Conservation (phyloP, 2,329 filamentous ascomycete species). For the Venturia effusa region DNA sequence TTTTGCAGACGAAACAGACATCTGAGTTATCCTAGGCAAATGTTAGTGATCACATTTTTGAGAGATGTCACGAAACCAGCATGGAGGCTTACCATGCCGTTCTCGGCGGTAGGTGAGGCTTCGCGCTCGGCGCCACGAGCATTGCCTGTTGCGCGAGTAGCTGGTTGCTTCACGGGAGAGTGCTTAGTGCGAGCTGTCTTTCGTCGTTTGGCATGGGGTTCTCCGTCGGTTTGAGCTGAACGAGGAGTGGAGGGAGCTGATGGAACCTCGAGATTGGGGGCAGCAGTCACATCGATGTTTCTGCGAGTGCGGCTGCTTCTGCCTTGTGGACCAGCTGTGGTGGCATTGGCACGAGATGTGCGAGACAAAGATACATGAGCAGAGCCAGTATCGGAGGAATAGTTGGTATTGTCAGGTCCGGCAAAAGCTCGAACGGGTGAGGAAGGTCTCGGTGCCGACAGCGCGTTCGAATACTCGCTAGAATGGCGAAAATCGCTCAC, state of each 20-base stretch:
- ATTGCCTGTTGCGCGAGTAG: background rate
- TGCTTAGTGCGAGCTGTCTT: slow-evolving; percentile 9
- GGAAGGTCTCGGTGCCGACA: background rate
- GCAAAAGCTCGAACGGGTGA: background rate
- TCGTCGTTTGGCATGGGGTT: slow-evolving; percentile 3
- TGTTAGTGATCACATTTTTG: slow-evolving; percentile 42
- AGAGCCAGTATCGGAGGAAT: slow-evolving; percentile 1
- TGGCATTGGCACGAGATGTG: background rate
- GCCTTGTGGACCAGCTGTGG: background rate
- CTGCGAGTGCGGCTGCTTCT: background rate
- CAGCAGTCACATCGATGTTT: slow-evolving; percentile 6
- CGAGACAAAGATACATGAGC: background rate
- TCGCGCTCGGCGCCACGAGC: background rate
- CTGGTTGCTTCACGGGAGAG: slow-evolving; percentile 3
- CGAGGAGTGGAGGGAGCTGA: slow-evolving; percentile 7
- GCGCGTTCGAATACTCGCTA: background rate
- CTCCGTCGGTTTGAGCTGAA: background rate
- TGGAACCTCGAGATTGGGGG: background rate
- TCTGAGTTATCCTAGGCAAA: slow-evolving; percentile 33
- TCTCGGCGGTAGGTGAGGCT: background rate
- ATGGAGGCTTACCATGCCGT: background rate
- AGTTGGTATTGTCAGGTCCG: background rate
- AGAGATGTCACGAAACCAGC: background rate
- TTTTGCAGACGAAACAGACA: slow-evolving; percentile 81
- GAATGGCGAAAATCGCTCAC: slow-evolving; percentile 1